Base-by-base conservation (phyloP, 352 stramenopile species). In the Phytophthora foliorum region DNA sequence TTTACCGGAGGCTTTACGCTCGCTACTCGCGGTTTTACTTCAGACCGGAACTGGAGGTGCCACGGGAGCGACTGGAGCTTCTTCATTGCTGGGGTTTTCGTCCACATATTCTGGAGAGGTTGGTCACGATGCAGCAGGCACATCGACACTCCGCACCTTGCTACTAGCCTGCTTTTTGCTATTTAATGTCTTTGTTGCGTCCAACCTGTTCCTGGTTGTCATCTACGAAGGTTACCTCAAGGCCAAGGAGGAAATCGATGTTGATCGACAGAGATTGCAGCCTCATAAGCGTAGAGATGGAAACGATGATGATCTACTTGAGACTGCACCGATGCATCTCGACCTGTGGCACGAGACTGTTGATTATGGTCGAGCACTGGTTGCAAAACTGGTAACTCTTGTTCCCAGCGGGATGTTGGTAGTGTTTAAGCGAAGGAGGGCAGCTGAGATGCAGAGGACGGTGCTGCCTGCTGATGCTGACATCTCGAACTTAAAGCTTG, bases 191-290 rank as follows among this genome's bases (percentile, higher is more conserved):
- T 75, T 84, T 17, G 57, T 88, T 39, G 45, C 84, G 6, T 66
- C 77, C 27, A 87, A 84, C 19, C 56, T 87, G 11, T 82, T 83
- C 44, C 72, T 87, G 39, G 74, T 77, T 24, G 60, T 87, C 14
- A 42, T 87, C n/a, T 80, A 74, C 32, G 74, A 87, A 50, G 64
- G 71, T 0, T 85, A 85, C 25, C 29, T 67, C 8, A 67, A 71
- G 16, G 74, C 76, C 6, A 57, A 72, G 16, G 65, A 73, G 36
- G 74, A 83, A 42, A 50, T 72, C n/a, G 68, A 74, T 13, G 22
- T 44, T 7, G 63, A 66, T 41, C 57, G 27, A 22, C 39, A 53
- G 39, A 54, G 31, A 54, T 19, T 46, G 27, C 46, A 34, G 10
- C 3, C 38, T 19, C 48, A 14, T 3, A 8, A n/a, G 34, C 17